Percentiles rank a stretch among this genome's conserved stretches.
These are phyloP conservation scores for Tolypocladium album DNA, from an alignment of 2,329 filamentous ascomycete genomes.

Conservation along the genomic window DNA sequence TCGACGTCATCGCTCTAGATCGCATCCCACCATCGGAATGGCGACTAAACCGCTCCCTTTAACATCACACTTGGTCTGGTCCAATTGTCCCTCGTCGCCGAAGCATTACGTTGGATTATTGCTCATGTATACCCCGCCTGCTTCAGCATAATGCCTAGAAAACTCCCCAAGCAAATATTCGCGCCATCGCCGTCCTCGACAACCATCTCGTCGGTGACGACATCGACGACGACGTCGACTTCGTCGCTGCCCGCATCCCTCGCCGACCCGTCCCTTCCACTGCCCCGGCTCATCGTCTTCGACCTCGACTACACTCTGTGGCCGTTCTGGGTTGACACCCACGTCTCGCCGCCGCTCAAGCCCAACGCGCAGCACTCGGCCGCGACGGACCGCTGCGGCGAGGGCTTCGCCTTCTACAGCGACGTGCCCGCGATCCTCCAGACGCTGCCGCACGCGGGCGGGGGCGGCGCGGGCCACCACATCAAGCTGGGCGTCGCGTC, in stretches of 20 bases:
- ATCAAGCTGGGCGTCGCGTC: conserved; percentile 62
- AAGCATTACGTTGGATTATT: neutral
- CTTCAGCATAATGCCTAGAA: conserved; percentile 16
- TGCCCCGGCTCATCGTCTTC: conserved; percentile 80
- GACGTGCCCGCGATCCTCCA: conserved; percentile 59
- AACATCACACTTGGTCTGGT: neutral
- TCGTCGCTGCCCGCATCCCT: conserved; percentile 29
- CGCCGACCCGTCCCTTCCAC: conserved; percentile 45
- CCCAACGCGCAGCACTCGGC: conserved; percentile 29
- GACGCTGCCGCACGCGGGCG: conserved; percentile 32
- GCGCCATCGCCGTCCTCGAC: conserved; percentile 4
- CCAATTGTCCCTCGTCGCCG: neutral
- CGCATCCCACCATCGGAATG: neutral
- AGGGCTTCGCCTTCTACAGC: conserved; percentile 59
- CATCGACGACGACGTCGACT: neutral
- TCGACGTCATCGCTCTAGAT: neutral
- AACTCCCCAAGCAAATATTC: conserved; percentile 15
- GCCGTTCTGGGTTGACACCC: conserved; percentile 97
- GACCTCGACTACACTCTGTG: conserved; percentile 98
- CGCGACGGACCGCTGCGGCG: conserved; percentile 46
- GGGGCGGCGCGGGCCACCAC: neutral
- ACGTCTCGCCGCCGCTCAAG: conserved; percentile 65
- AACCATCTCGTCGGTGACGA: neutral
- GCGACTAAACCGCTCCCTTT: too few relatives aligned
- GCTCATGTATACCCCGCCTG: neutral